Percentiles rank a stretch among this genome's conserved stretches.
Evolutionary conservation across 305 asterid species (phyloP).

Genomic region (Fraxinus platypoda): DNA sequence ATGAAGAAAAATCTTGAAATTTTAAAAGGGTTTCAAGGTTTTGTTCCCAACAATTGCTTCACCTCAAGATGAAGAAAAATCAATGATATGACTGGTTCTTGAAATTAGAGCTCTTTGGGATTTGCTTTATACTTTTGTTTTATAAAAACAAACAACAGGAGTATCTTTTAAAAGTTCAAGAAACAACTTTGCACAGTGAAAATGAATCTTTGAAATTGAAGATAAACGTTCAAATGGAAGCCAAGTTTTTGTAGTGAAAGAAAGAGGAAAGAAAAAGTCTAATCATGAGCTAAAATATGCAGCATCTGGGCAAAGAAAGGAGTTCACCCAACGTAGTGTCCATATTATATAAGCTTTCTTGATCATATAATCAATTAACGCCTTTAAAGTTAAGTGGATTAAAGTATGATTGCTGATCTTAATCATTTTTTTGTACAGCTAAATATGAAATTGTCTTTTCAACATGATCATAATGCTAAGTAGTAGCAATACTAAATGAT

Average conservation of each 20-base stretch:
- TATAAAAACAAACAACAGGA: slow-evolving; percentile 13
- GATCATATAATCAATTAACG: slow-evolving; percentile 1
- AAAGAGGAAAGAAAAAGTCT: slow-evolving; percentile 8
- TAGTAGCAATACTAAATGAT: background rate
- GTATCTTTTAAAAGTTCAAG: slow-evolving; percentile 19
- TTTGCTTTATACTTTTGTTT: slow-evolving; percentile 5
- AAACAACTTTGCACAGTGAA: slow-evolving; percentile 12
- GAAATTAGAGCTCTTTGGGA: background rate
- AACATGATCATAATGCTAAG: background rate
- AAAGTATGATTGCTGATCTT: background rate
- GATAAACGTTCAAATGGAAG: background rate
- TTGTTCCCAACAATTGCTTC: background rate
- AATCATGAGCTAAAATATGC: slow-evolving; percentile 19
- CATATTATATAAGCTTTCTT: slow-evolving; percentile 14
- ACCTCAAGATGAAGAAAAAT: background rate
- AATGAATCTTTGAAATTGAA: slow-evolving; percentile 4
- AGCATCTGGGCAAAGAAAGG: slow-evolving; percentile 13
- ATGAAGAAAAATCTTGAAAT: background rate
- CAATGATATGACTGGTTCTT: background rate
- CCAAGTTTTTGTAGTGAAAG: slow-evolving; percentile 19
- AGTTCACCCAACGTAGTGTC: slow-evolving; percentile 10
- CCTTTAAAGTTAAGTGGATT: background rate
- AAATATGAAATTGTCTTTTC: background rate
- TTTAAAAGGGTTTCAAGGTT: background rate
- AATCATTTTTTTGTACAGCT: background rate